Percentiles rank a stretch among this genome's conserved stretches.
phyloP scores from a whole-genome alignment of 2,329 filamentous ascomycete species.

The Beauveria varroae region DNA sequence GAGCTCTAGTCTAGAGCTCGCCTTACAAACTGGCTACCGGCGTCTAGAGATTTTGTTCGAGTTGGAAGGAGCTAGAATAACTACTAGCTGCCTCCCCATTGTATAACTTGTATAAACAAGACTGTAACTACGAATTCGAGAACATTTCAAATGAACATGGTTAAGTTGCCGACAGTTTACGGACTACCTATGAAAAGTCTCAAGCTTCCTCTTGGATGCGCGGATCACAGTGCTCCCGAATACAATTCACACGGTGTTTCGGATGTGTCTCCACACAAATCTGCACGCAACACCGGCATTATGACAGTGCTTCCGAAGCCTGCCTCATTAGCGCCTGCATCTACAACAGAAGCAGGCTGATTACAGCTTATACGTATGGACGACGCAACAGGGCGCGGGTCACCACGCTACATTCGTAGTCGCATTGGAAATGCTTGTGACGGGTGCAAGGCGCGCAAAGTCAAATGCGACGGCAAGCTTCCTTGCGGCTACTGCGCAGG shows the following conservation, averaged over 20 bases:
- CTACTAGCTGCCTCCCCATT: not conserved
- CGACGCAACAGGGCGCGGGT: not conserved
- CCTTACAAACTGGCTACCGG: not conserved
- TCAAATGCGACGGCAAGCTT: slow-evolving; percentile 47
- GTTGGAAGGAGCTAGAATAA: not conserved
- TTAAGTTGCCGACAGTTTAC: not conserved
- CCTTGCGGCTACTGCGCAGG: slow-evolving; percentile 44
- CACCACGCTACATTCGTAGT: slow-evolving; percentile 24
- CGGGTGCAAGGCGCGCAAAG: slow-evolving; percentile 46
- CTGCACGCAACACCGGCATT: not conserved
- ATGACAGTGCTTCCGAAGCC: slow-evolving; percentile 11
- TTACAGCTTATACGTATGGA: slow-evolving; percentile 1
- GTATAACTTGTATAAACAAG: slow-evolving; percentile 10
- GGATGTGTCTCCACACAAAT: slow-evolving; percentile 2
- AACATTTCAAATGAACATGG: not conserved
- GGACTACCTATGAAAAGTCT: not conserved
- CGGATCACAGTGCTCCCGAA: slow-evolving; percentile 2
- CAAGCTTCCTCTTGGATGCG: no score
- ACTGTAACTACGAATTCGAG: slow-evolving; percentile 2
- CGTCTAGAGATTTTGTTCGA: slow-evolving; percentile 2
- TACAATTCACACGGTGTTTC: not conserved
- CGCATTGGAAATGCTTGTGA: slow-evolving; percentile 48
- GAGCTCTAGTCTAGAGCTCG: not conserved
- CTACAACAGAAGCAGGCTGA: not conserved
- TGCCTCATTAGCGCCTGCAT: not conserved